Evolutionary conservation across 441 rosid genomes (phyloP).

Genomic region (Pelargonium exstipulatum): DNA sequence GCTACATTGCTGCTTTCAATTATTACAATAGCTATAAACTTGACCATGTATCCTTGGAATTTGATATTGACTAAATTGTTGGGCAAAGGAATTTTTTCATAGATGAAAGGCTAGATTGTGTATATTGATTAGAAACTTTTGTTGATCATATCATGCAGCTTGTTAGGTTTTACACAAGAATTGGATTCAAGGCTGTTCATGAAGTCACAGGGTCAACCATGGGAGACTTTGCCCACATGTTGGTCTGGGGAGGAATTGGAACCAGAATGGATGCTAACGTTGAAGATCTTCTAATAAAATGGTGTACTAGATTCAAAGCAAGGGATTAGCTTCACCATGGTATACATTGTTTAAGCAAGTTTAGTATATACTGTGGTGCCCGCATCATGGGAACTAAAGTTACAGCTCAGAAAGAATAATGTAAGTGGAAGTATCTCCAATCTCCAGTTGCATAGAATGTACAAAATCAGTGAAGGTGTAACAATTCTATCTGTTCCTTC

Average conservation of each 20-base stretch:
- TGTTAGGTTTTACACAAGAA: slow-evolving; percentile 70
- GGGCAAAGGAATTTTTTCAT: no score
- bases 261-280: slow-evolving; percentile 83
- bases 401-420: no score
- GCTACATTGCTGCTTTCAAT: no score
- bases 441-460: no score
- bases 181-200: slow-evolving; percentile 61
- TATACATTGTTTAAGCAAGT: slow-evolving; percentile 5
- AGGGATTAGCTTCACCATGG: slow-evolving; percentile 18
- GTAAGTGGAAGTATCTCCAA: no score
- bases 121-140: background rate
- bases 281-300: slow-evolving; percentile 53
- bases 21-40: no score
- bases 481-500: no score
- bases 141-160: slow-evolving; percentile 37
- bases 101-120: no score
- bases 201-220: slow-evolving; percentile 73
- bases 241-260: slow-evolving; percentile 91
- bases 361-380: background rate
- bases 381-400: no score
- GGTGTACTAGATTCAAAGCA: slow-evolving; percentile 57
- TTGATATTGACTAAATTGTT: no score
- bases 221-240: slow-evolving; percentile 70
- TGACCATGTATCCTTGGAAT: no score
- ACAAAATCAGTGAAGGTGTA: no score